phyloP scores from a whole-genome alignment of 768 basidiomycete genomes.

The Rhodotorula toruloides region DNA sequence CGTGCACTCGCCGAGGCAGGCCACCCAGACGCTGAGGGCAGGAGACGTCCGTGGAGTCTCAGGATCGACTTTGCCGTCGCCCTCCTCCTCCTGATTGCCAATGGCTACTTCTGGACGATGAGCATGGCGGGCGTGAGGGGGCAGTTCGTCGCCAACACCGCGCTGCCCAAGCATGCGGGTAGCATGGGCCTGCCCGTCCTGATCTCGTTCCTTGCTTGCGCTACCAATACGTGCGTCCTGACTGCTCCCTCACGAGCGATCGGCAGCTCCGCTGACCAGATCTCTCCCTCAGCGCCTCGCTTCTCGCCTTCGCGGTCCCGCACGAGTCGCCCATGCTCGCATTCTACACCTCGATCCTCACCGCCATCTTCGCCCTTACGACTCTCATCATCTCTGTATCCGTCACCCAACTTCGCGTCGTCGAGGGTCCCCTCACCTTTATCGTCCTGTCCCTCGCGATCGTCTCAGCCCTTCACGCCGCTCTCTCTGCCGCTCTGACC shows the following conservation, averaged over 20 bases:
- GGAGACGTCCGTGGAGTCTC: slow-evolving; percentile 12
- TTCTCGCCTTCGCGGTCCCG: slow-evolving; percentile 31
- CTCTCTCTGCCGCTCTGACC: slow-evolving; percentile 19
- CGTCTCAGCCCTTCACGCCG: slow-evolving; percentile 22
- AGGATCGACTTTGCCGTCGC: slow-evolving; percentile 19
- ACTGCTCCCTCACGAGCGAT: background rate
- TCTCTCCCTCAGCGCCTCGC: slow-evolving; percentile 11
- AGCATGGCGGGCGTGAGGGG: slow-evolving; percentile 11
- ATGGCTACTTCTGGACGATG: slow-evolving; percentile 31
- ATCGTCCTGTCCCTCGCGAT: slow-evolving; percentile 30
- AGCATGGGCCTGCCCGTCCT: slow-evolving; percentile 33
- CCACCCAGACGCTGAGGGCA: background rate
- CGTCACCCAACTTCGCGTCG: slow-evolving; percentile 34
- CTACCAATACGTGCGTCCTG: slow-evolving; percentile 22
- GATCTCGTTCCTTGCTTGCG: slow-evolving; percentile 17
- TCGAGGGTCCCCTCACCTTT: slow-evolving; percentile 27
- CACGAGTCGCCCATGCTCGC: slow-evolving; percentile 31
- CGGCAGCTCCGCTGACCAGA: background rate
- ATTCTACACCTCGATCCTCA: slow-evolving; percentile 20
- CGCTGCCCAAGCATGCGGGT: slow-evolving; percentile 24
- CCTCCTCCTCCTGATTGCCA: slow-evolving; percentile 22
- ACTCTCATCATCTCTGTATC: slow-evolving; percentile 30
- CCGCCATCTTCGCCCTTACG: slow-evolving; percentile 8
- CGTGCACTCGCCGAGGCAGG: background rate
- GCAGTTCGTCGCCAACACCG: slow-evolving; percentile 25